Base-by-base conservation (phyloP, 306 rosid genomes). In the Casuarina equisetifolia region DNA sequence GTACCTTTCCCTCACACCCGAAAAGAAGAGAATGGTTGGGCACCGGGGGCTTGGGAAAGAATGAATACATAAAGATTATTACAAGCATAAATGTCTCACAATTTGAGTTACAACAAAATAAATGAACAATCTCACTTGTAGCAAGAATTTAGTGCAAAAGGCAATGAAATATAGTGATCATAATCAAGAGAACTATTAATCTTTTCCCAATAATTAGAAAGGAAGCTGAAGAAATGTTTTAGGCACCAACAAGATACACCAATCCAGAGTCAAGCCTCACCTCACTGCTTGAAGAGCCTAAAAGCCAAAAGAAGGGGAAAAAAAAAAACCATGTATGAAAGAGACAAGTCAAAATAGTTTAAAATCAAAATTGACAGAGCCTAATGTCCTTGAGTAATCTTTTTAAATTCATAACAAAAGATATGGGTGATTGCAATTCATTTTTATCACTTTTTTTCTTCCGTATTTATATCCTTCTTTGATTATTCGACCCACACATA, bases 201-300 rank as follows among this genome's bases (percentile, higher is more conserved):
- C 80, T 66, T 84, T 87, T 87, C 73, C 88, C 86, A 53, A 66
- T 72, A 36, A 75, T 68, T 46, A 52, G 20, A 76, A 79, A 52
- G 69, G 92, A 84, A 81, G 85, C 84, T 57, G 89, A 83, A 70
- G 92, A 84, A 78, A 94, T 74, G 78, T 92, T 80, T 82, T 92
- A 92, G 52, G 91, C 85, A 58, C 91, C 90, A 62, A 92, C 90
- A 39, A 87, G 57, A 80, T 86, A 89, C 69, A 82, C 86, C 8
- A 67, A 50, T 84, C 97, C 96, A 17, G 89, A 83, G 13, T 83
- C 90, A 79, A 88, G 96, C 82, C 81, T 92, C 86, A 92, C 87
- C 85, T 85, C 90, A 64, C 92, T 91, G 91, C 91, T 91, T 77
- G 93, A 86, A 73, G 95, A 88, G 69, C 95, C 95, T 90, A 44